These are phyloP conservation scores for Trypanosoma vivax DNA, from an alignment of 208 protist species.

Conservation along the genomic window DNA sequence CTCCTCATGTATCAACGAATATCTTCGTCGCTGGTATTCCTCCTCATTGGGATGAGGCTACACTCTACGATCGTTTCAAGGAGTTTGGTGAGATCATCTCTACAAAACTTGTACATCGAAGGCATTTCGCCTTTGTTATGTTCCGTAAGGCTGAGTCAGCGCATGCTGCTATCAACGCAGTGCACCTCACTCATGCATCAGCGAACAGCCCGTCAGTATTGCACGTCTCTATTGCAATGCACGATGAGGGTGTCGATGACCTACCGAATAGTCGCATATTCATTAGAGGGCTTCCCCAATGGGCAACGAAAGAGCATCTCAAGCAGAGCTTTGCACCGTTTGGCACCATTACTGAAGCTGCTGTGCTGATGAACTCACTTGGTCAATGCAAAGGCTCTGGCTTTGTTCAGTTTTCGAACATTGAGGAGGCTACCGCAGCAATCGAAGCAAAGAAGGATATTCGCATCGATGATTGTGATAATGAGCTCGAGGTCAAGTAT, in stretches of 20 bases:
- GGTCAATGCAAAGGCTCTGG: constrained; percentile 89
- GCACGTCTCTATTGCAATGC: constrained; percentile 87
- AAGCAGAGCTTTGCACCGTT: constrained; percentile 52
- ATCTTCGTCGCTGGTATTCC: constrained; percentile 86
- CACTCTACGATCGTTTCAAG: constrained; percentile 56
- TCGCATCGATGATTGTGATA: constrained; percentile 68
- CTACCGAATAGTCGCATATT: constrained; percentile 83
- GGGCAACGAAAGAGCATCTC: constrained; percentile 82
- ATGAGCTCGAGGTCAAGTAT: constrained; percentile 77
- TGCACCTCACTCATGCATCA: constrained; percentile 61
- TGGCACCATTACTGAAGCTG: constrained; percentile 62
- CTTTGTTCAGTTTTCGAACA: constrained; percentile 78
- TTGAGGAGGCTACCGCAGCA: constrained; percentile 60
- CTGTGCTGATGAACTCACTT: constrained; percentile 78
- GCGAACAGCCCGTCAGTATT: constrained; percentile 47
- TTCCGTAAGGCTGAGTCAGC: constrained; percentile 75
- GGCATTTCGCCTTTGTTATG: constrained; percentile 89
- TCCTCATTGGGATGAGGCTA: constrained; percentile 66
- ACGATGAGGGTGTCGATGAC: constrained; percentile 87
- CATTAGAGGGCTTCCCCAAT: constrained; percentile 80
- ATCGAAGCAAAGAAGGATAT: constrained; percentile 44
- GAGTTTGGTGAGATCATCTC: constrained; percentile 83
- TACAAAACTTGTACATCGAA: constrained; percentile 64
- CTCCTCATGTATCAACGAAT: constrained; percentile 82
- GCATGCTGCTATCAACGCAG: constrained; percentile 79